These are phyloP conservation scores for Ophiostoma sp. DNA, from an alignment of 2,329 filamentous ascomycete genomes.

Conservation along the genomic window DNA sequence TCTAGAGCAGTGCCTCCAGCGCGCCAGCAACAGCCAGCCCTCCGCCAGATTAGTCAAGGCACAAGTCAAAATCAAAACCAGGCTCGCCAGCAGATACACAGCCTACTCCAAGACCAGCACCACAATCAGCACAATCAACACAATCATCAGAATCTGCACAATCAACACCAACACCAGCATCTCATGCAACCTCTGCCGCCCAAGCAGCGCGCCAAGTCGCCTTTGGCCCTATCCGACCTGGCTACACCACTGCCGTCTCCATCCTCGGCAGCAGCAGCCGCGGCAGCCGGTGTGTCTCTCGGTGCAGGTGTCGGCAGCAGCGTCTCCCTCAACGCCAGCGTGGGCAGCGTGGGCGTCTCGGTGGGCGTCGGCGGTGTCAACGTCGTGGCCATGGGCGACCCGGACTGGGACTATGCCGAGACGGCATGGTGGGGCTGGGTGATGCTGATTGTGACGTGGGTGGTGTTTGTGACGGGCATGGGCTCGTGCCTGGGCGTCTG, in stretches of 20 bases:
- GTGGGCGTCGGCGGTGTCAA: slow-evolving; percentile 38
- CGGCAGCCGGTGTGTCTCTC: neutral
- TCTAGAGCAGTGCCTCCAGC: neutral
- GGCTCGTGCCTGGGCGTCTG: slow-evolving; percentile 90
- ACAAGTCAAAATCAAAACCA: slow-evolving; percentile 12
- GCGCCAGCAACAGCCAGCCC: neutral
- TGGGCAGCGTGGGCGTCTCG: slow-evolving; percentile 13
- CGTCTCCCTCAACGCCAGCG: neutral
- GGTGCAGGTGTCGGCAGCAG: neutral
- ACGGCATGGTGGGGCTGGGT: slow-evolving; percentile 99
- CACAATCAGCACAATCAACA: slow-evolving; percentile 27
- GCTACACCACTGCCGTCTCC: slow-evolving; percentile 43
- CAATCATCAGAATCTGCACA: slow-evolving; percentile 29
- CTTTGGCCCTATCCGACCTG: slow-evolving; percentile 47
- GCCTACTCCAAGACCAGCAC: slow-evolving; percentile 16
- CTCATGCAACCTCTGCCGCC: slow-evolving; percentile 34
- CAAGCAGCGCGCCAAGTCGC: slow-evolving; percentile 49
- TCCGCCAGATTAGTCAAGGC: neutral
- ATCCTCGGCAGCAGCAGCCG: slow-evolving; percentile 36
- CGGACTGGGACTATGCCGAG: slow-evolving; percentile 83
- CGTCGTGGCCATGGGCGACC: slow-evolving; percentile 35
- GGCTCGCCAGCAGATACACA: neutral
- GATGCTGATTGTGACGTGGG: slow-evolving; percentile 82
- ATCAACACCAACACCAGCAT: slow-evolving; percentile 29
- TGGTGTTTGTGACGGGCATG: slow-evolving; percentile 95